phyloP scores from a whole-genome alignment of 2,329 filamentous ascomycete species.

The Exophiala phaeomuriformis region DNA sequence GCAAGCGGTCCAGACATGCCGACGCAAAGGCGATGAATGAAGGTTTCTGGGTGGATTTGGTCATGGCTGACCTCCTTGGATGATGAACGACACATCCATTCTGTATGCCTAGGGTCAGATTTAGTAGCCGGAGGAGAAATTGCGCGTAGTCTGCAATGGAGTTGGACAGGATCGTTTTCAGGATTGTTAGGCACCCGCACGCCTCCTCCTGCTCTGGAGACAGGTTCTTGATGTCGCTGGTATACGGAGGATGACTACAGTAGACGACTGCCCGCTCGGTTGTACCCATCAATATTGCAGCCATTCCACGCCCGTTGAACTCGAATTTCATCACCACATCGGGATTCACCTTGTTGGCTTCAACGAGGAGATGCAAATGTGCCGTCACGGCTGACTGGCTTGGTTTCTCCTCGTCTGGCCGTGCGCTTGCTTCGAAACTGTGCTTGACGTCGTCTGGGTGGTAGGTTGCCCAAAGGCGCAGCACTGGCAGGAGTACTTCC shows the following conservation, averaged over 20 bases:
- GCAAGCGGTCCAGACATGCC: constrained; percentile 20
- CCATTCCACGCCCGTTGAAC: constrained; percentile 1
- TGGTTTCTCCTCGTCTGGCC: constrained; percentile 5
- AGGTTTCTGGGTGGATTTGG: constrained; percentile 40
- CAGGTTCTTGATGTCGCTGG: constrained; percentile 24
- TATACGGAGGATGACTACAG: constrained; percentile 25
- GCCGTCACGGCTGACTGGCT: constrained; percentile 26
- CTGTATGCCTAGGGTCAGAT: constrained; percentile 52
- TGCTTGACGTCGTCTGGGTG: constrained; percentile 9
- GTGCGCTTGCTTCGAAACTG: constrained; percentile 19
- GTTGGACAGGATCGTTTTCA: constrained; percentile 30
- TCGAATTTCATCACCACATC: constrained; percentile 10
- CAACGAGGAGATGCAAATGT: constrained; percentile 18
- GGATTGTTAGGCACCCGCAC: constrained; percentile 12
- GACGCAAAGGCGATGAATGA: constrained; percentile 79
- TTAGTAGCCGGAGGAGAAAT: constrained; percentile 68
- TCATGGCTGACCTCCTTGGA: constrained; percentile 11
- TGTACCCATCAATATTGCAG: constrained; percentile 11
- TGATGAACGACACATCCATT: constrained; percentile 7
- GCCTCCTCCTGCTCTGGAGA: constrained; percentile 24
- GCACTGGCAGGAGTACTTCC: constrained; percentile 24
- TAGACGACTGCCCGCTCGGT: constrained; percentile 14
- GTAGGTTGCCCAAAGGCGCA: constrained; percentile 17
- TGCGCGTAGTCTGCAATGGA: constrained; percentile 61
- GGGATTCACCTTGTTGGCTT: constrained; percentile 16